Evolutionary conservation across 2,329 filamentous ascomycete species (phyloP), one percentile per base, ranked within the genome.

Genomic region (Fusarium penzigii): DNA sequence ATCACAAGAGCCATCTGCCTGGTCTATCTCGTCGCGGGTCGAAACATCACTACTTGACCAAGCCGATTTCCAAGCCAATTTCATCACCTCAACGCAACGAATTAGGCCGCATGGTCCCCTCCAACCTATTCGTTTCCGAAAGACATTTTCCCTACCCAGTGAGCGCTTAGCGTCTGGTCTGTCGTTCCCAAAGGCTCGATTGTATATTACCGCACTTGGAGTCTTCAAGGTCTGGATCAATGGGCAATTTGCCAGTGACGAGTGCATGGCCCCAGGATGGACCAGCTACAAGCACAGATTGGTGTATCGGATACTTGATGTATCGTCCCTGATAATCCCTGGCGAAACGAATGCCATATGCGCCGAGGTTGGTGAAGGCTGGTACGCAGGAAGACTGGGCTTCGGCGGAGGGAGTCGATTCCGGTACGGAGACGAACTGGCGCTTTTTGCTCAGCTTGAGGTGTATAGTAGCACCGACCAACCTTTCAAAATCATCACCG

Each of bases 261-360:
- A 64, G 5, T 67, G 68, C 16, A 66, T 79, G 48, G 74, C 77
- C 36, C 78, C 78, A 0, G 78, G 78, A 0, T 81, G 77, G 75
- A 44, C 48, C 11, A 44, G 41, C 17, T 49, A 49, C 42, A 40
- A 39, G 72, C 74, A 41, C 49, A 69, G 78, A 3, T 69, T 76
- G 16, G 64, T 70, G 1, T 83, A 82, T 48, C 72, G 81, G 54
- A 75, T 73, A 0, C 78, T 75, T 51, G 78, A 82, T 56, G 74
- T 82, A 2, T 72, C 70, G 0, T 52, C 65, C 2, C 63, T 76
- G 0, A 50, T 81, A 2, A 61, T 59, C 5, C 41, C 48, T 5
- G 62, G 58, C 1, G 29, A 75, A 25, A 7, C 20, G 44, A 64
- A 64, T 10, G 60, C 64, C 0, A 65, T 80, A 25, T 70, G 65